Evolutionary conservation across 1,139 yeast species (phyloP).

Genomic region (Scheffersomyces lignicola): DNA sequence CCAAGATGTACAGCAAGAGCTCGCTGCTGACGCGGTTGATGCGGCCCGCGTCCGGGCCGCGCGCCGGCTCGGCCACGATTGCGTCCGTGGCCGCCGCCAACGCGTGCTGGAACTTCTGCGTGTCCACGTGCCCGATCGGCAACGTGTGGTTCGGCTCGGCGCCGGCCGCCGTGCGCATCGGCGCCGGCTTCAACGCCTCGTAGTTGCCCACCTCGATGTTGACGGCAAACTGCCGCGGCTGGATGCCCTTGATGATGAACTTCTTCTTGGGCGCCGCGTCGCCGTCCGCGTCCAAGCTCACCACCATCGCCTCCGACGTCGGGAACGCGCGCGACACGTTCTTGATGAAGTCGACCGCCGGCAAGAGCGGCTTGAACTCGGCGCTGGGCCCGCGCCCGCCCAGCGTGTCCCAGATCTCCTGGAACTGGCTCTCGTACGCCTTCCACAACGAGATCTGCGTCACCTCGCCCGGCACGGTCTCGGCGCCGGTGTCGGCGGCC

Average conservation of each 20-base stretch:
- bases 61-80: constrained; percentile 24
- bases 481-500: constrained; percentile 13
- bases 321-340: constrained; percentile 90
- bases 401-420: constrained; percentile 34
- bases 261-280: constrained; percentile 60
- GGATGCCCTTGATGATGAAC: constrained; percentile 88
- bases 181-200: constrained; percentile 39
- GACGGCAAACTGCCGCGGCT: constrained; percentile 47
- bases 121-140: constrained; percentile 41
- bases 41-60: constrained; percentile 19
- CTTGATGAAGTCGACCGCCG: constrained; percentile 95
- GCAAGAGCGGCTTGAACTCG: constrained; percentile 63
- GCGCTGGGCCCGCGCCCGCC: constrained; percentile 38
- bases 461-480: constrained; percentile 64
- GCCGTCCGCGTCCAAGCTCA: constrained; percentile 44
- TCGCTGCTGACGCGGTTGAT: constrained; percentile 34
- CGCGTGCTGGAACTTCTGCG: constrained; percentile 32
- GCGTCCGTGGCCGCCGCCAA: constrained; percentile 24
- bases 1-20: constrained; percentile 32
- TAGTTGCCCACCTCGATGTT: constrained; percentile 46
- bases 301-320: constrained; percentile 92
- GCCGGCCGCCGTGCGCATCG: constrained; percentile 12
- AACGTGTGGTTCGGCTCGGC: constrained; percentile 20
- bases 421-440: constrained; percentile 84
- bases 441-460: constrained; percentile 97